phyloP scores from a whole-genome alignment of 2,329 filamentous ascomycete genomes.

The Neofusicoccum kwambonambiense region DNA sequence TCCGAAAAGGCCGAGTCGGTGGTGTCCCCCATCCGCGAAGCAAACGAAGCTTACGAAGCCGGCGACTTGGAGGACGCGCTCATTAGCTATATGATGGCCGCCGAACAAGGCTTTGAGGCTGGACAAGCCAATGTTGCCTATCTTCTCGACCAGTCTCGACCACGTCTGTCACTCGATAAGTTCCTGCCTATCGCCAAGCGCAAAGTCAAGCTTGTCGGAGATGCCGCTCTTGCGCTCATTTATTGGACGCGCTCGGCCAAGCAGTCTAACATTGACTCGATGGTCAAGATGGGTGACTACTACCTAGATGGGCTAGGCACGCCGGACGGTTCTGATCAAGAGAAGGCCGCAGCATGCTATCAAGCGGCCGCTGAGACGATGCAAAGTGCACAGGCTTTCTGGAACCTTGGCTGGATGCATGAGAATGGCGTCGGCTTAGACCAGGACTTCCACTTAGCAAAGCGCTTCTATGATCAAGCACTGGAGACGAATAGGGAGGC shows the following conservation, averaged over 20 bases:
- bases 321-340: slow-evolving; percentile 54
- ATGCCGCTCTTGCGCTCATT: slow-evolving; percentile 71
- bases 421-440: slow-evolving; percentile 91
- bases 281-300: slow-evolving; percentile 98
- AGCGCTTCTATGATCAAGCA: slow-evolving; percentile 91
- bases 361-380: slow-evolving; percentile 87
- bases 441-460: slow-evolving; percentile 96
- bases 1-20: slow-evolving; percentile 85
- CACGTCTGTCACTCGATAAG: slow-evolving; percentile 53
- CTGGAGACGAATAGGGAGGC: slow-evolving; percentile 88
- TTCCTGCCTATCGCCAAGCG: slow-evolving; percentile 48
- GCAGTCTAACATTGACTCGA: slow-evolving; percentile 87
- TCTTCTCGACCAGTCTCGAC: slow-evolving; percentile 67
- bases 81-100: slow-evolving; percentile 79
- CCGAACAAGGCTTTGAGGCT: slow-evolving; percentile 87
- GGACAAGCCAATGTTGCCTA: slow-evolving; percentile 89
- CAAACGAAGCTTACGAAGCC: slow-evolving; percentile 76
- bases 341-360: slow-evolving; percentile 92
- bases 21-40: slow-evolving; percentile 77
- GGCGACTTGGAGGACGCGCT: slow-evolving; percentile 79
- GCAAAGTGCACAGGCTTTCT: slow-evolving; percentile 90
- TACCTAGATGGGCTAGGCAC: slow-evolving; percentile 82
- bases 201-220: slow-evolving; percentile 51
- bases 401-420: slow-evolving; percentile 99
- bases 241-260: slow-evolving; percentile 95